Evolutionary conservation across 345 rosid species (phyloP).

Genomic region (Firmiana major): DNA sequence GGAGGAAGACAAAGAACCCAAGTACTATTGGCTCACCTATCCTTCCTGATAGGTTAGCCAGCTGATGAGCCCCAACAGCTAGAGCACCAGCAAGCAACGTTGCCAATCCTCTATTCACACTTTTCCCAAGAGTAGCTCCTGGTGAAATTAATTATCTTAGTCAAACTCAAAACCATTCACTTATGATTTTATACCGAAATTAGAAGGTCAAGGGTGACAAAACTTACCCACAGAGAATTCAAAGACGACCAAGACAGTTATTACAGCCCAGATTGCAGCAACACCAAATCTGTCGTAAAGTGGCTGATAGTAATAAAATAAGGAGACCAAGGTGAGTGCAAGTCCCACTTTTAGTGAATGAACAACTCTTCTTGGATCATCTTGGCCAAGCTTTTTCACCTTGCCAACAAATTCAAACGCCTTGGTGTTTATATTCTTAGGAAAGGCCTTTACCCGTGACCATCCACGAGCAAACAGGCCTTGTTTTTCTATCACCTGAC

Average conservation of each 20-base stretch:
- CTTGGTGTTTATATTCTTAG: slow-evolving; percentile 12
- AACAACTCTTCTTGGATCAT: slow-evolving; percentile 60
- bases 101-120: slow-evolving; percentile 59
- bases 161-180: background rate
- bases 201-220: background rate
- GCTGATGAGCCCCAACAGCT: slow-evolving; percentile 62
- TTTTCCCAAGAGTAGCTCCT: slow-evolving; percentile 64
- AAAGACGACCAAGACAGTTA: slow-evolving; percentile 78
- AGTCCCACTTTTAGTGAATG: slow-evolving; percentile 76
- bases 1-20: slow-evolving; percentile 57
- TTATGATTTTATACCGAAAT: background rate
- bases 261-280: slow-evolving; percentile 79
- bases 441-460: slow-evolving; percentile 16
- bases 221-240: slow-evolving; percentile 71
- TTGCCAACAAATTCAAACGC: slow-evolving; percentile 16
- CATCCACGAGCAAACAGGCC: slow-evolving; percentile 7
- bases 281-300: slow-evolving; percentile 59
- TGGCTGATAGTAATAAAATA: slow-evolving; percentile 56
- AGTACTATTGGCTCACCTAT: slow-evolving; percentile 62
- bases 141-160: background rate
- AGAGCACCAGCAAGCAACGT: slow-evolving; percentile 59
- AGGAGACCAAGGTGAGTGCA: slow-evolving; percentile 58
- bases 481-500: background rate
- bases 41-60: slow-evolving; percentile 50
- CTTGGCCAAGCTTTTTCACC: slow-evolving; percentile 42